phyloP scores from a whole-genome alignment of 345 rosid species.

The Camelina hispida region DNA sequence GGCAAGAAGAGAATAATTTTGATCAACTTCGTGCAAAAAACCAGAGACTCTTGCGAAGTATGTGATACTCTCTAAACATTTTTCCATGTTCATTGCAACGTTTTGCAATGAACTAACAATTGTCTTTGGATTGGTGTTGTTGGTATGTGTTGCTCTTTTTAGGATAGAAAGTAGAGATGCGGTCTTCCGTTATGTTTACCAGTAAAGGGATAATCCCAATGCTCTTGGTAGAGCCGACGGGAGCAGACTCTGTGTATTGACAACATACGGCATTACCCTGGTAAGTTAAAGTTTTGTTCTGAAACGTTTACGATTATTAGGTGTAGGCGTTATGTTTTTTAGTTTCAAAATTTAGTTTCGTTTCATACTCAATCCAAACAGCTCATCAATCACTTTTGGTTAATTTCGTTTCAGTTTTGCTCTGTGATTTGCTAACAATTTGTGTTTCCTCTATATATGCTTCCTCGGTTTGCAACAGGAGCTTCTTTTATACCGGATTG shows the following conservation, averaged over 20 bases:
- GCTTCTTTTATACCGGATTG: constrained; percentile 87
- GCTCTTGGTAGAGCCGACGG: constrained; percentile 97
- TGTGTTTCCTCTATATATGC: constrained; percentile 60
- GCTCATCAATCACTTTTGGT: neutral
- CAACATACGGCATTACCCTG: constrained; percentile 85
- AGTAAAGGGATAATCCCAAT: constrained; percentile 93
- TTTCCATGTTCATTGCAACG: too few species aligned
- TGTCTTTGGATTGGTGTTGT: too few species aligned
- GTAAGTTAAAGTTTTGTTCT: constrained; percentile 46
- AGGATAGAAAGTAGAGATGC: too few species aligned
- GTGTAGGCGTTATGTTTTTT: neutral
- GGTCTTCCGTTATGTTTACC: constrained; percentile 69
- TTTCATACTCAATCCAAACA: neutral
- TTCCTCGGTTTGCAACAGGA: constrained; percentile 98
- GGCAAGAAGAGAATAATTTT: too few species aligned
- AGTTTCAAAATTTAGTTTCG: neutral
- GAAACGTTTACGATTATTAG: constrained; percentile 6
- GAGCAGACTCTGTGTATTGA: constrained; percentile 84
- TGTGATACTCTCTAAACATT: too few species aligned
- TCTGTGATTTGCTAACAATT: constrained; percentile 18
- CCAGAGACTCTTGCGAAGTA: too few species aligned
- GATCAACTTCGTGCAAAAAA: too few species aligned
- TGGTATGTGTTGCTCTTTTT: too few species aligned
- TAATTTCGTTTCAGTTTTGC: neutral
- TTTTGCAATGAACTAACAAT: too few species aligned